These are phyloP conservation scores for Wickerhamomyces tratensis DNA, from an alignment of 805 yeast genomes.

Conservation along the genomic window DNA sequence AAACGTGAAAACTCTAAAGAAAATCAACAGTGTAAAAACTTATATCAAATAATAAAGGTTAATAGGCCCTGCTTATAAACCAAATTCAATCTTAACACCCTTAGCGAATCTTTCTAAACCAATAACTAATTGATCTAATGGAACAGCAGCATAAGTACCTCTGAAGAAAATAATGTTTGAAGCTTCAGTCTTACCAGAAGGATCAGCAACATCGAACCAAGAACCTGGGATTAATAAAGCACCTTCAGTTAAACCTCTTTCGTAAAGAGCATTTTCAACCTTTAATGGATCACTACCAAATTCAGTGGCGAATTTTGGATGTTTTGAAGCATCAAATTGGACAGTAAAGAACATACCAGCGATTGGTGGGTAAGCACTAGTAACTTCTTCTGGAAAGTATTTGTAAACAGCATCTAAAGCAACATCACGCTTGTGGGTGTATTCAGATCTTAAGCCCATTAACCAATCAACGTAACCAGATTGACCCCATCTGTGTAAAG, in stretches of 20 bases:
- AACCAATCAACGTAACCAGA: constrained; percentile 84
- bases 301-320: constrained; percentile 60
- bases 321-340: constrained; percentile 64
- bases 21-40: too few species aligned
- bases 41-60: too few species aligned
- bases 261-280: constrained; percentile 58
- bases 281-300: constrained; percentile 47
- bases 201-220: constrained; percentile 59
- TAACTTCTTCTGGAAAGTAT: constrained; percentile 37
- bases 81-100: constrained; percentile 49
- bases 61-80: constrained; percentile 1
- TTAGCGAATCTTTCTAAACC: constrained; percentile 64
- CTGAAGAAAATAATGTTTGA: constrained; percentile 55
- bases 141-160: constrained; percentile 85
- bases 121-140: constrained; percentile 46
- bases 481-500: constrained; percentile 85
- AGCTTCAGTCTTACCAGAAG: constrained; percentile 36
- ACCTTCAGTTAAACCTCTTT: constrained; percentile 48
- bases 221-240: constrained; percentile 75
- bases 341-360: constrained; percentile 88
- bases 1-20: too few species aligned
- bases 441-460: constrained; percentile 67
- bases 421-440: constrained; percentile 74
- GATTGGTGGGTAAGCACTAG: constrained; percentile 46
- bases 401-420: constrained; percentile 61